Percentiles rank a stretch among this genome's conserved stretches.
Conservation (phyloP, 2,329 filamentous ascomycete species). For the Diaporthe vaccinii region DNA sequence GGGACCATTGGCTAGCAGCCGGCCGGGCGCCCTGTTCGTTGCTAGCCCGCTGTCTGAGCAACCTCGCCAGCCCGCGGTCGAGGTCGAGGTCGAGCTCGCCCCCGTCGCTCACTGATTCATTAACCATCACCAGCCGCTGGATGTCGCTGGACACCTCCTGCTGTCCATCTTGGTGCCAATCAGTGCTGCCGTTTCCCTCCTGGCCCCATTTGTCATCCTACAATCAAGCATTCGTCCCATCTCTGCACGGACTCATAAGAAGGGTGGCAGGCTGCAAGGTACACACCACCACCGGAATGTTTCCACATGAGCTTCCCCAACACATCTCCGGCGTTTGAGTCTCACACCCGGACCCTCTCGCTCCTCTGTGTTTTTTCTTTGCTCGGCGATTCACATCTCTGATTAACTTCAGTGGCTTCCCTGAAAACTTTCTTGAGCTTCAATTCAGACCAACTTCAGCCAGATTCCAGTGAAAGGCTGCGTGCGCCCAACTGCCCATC, state of each 20-base stretch:
- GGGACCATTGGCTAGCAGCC: neutral
- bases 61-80: constrained; percentile 10
- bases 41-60: constrained; percentile 27
- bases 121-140: constrained; percentile 2
- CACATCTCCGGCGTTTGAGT: constrained; percentile 22
- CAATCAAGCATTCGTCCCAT: constrained; percentile 14
- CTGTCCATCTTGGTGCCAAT: neutral
- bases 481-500: neutral
- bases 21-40: neutral
- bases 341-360: neutral
- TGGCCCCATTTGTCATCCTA: constrained; percentile 19
- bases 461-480: constrained; percentile 4
- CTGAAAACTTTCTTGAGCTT: neutral
- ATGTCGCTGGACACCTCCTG: neutral
- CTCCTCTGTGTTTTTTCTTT: neutral
- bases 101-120: constrained; percentile 7
- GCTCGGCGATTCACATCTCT: neutral
- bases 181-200: neutral
- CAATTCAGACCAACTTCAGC: neutral
- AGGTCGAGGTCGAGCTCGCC: neutral
- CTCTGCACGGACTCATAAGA: constrained; percentile 10
- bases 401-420: neutral
- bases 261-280: constrained; percentile 8
- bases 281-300: constrained; percentile 23
- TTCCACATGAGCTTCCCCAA: constrained; percentile 28